Base-by-base conservation (phyloP, 371 early-diverging fungal genomes). In the Syncephalastrum sp. region DNA sequence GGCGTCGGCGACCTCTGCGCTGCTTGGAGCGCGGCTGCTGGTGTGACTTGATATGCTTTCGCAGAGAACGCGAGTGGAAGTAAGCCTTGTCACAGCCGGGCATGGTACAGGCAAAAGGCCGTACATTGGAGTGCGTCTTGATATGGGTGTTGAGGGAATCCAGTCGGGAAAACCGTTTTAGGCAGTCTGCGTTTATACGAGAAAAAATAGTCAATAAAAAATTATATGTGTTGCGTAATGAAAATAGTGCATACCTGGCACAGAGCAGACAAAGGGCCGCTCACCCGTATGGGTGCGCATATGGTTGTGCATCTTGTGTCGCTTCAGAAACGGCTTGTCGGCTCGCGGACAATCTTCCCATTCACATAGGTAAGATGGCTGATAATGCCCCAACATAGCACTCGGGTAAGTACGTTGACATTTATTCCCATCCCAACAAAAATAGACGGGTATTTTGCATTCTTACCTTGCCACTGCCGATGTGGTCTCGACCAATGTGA, bases 231-330 rank as follows among this genome's bases (percentile, higher is more conserved):
- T 44, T 54, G 29, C 8, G 29, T 17, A 49, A 56, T 19, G 23
- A 6, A 54, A 54, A 12, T 12, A 12, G 14, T 23, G 4, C 10
- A 27, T 58, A 64, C 66, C 62, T 59, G 61, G 43, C 3, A 62
- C 51, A 15, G 61, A 42, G 42, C 64, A 69, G 15, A 44, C 17
- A 50, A 84, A 88, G 6, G 88, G 88, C 41, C 81, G 70, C 61
- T 87, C 87, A 21, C 90, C 89, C 27, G 90, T 89, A 70, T 93
- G 93, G 6, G 89, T 89, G 25, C 93, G 88, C 65, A 88, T 63
- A 62, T 93, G 93, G 64, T 91, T 90, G 49, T 79, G 83, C 79
- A 91, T 87, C 67, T 90, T 90, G 74, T 93, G 93, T 2, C 93
- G 76, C 65, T 93, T 91, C 41, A 86, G 72, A 67, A 91, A 93